These are phyloP conservation scores for Thelephora aurantiotincta DNA, from an alignment of 768 basidiomycete species.

Conservation along the genomic window DNA sequence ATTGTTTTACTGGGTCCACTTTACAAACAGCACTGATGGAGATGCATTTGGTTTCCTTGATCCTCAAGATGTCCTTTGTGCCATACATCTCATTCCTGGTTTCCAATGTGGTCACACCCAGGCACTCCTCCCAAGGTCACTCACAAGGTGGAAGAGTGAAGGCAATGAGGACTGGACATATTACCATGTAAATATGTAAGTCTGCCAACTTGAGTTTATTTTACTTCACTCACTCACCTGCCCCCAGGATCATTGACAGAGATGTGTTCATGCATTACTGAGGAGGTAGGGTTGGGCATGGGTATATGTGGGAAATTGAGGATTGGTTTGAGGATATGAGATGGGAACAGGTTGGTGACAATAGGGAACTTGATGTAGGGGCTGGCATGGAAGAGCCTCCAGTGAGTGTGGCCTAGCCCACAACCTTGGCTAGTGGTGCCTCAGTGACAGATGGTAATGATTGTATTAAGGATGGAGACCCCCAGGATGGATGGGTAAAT, in stretches of 20 bases:
- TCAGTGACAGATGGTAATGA: too few species aligned
- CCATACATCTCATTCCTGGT: slow-evolving; percentile 27
- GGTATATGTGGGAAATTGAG: neutral
- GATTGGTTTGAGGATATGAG: too few species aligned
- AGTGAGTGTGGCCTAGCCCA: too few species aligned
- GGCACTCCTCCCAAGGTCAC: slow-evolving; percentile 4
- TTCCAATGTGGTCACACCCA: slow-evolving; percentile 17
- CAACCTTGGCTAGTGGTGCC: too few species aligned
- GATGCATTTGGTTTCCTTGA: slow-evolving; percentile 32
- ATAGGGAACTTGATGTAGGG: too few species aligned
- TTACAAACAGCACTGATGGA: slow-evolving; percentile 16
- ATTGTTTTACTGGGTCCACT: slow-evolving; percentile 24
- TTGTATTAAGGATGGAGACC: too few species aligned
- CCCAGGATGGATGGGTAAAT: too few species aligned
- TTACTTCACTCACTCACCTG: neutral
- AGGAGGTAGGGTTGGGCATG: slow-evolving; percentile 15
- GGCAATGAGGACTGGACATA: slow-evolving; percentile 9
- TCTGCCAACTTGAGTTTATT: neutral
- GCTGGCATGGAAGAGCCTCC: too few species aligned
- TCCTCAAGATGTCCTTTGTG: slow-evolving; percentile 24
- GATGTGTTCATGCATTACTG: slow-evolving; percentile 15
- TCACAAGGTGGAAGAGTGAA: slow-evolving; percentile 3
- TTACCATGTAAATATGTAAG: slow-evolving; percentile 16
- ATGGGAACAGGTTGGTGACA: too few species aligned
- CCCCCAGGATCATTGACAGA: slow-evolving; percentile 17